Evolutionary conservation across 176 grass and related monocot species (phyloP).

Genomic region (Bromus sterilis): DNA sequence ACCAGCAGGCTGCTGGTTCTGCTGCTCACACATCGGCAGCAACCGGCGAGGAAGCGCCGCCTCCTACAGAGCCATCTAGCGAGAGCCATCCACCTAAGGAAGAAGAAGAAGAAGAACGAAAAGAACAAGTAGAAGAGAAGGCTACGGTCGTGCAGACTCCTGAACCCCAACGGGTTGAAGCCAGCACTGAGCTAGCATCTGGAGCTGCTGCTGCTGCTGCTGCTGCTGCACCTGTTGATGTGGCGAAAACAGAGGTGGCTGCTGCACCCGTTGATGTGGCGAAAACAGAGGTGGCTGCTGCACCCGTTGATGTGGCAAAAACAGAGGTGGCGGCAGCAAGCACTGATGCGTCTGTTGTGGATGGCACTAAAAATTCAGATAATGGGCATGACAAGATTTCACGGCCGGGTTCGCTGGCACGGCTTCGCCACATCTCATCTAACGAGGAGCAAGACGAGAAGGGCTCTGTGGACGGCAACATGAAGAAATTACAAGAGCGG

Average conservation of each 20-base stretch:
- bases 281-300: background rate
- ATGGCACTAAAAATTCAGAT: background rate
- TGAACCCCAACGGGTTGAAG: background rate
- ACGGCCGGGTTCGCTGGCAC: constrained; percentile 21
- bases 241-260: background rate
- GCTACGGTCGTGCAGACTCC: background rate
- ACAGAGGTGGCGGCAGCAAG: background rate
- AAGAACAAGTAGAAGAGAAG: background rate
- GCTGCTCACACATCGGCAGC: background rate
- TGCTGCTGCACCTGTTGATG: background rate
- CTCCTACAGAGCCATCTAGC: background rate
- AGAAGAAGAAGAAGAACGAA: background rate
- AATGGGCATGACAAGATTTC: constrained; percentile 8
- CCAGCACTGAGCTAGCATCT: background rate
- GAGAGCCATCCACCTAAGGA: background rate
- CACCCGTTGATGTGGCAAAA: background rate
- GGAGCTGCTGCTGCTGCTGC: background rate
- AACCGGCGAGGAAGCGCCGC: background rate
- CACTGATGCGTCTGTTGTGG: background rate
- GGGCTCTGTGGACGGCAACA: background rate
- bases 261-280: background rate
- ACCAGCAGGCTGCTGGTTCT: background rate
- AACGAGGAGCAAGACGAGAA: background rate
- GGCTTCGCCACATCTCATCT: constrained; percentile 27
- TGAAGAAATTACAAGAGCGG: constrained; percentile 34